Conservation (phyloP, 2,329 filamentous ascomycete genomes). For the Cladorrhinum sp. region DNA sequence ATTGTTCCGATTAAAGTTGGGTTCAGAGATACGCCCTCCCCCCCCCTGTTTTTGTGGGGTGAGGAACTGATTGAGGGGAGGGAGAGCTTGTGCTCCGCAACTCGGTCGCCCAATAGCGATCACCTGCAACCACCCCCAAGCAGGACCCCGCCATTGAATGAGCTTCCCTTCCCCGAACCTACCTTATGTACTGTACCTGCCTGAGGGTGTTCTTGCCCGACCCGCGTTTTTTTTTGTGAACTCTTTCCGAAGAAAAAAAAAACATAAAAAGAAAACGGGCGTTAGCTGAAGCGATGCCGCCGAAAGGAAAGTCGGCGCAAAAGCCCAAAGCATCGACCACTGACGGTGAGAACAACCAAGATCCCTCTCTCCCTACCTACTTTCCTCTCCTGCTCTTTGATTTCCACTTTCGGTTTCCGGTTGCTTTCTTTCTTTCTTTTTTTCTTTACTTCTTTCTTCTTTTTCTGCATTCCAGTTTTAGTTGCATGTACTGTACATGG, state of each 20-base stretch:
- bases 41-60: neutral
- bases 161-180: neutral
- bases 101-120: too few relatives aligned
- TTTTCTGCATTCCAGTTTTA: too few relatives aligned
- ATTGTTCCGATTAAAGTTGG: neutral
- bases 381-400: neutral
- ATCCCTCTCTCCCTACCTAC: neutral
- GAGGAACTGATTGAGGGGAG: neutral
- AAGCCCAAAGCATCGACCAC: conserved; percentile 30
- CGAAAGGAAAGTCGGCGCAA: conserved; percentile 32
- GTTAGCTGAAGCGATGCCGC: conserved; percentile 29
- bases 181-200: neutral
- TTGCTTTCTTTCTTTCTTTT: neutral
- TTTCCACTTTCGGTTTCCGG: neutral
- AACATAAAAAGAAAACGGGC: neutral
- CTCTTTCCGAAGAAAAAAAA: neutral
- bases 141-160: neutral
- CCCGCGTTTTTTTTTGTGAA: neutral
- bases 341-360: conserved; percentile 26
- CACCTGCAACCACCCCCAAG: too few relatives aligned
- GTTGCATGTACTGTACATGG: too few relatives aligned
- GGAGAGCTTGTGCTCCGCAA: neutral
- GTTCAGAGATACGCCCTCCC: too few relatives aligned
- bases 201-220: neutral
- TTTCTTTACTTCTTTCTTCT: too few relatives aligned